Conservation (phyloP, 225 moss, liverwort and hornwort species). For the Bryum argenteum region DNA sequence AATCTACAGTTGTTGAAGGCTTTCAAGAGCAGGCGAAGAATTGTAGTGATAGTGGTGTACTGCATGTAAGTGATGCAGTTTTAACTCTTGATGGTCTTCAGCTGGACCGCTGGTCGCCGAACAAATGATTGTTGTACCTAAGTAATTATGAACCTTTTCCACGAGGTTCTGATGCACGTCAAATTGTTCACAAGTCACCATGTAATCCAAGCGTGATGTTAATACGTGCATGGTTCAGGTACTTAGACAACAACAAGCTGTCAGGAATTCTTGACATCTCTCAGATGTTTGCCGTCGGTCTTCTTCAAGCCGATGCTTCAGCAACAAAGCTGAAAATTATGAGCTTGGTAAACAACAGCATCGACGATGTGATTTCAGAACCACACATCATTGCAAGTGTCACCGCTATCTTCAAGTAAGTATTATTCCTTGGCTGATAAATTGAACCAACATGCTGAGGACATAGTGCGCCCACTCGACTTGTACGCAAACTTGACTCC, state of each 20-base stretch:
- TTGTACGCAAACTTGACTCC: too few species aligned
- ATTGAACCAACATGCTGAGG: neutral
- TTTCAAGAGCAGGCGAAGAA: too few species aligned
- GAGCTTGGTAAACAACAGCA: conserved; percentile 28
- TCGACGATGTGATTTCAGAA: conserved; percentile 13
- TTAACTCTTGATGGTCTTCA: too few species aligned
- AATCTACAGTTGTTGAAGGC: neutral
- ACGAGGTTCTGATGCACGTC: too few species aligned
- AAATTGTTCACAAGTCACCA: too few species aligned
- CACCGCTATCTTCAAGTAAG: conserved; percentile 25
- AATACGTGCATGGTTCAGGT: conserved; percentile 12
- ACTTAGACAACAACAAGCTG: conserved; percentile 30
- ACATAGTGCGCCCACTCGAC: too few species aligned
- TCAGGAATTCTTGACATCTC: conserved; percentile 22
- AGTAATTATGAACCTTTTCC: too few species aligned
- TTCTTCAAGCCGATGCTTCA: neutral
- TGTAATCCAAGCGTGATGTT: too few species aligned
- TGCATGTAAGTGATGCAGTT: neutral
- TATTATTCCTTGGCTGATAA: neutral
- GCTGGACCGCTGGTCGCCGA: too few species aligned
- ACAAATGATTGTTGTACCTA: too few species aligned
- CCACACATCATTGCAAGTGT: neutral
- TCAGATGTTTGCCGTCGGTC: neutral
- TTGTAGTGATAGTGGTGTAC: neutral
- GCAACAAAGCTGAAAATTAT: neutral